Evolutionary conservation across 169 alveolate genomes (phyloP).

Genomic region (Cryptosporidium andersoni): DNA sequence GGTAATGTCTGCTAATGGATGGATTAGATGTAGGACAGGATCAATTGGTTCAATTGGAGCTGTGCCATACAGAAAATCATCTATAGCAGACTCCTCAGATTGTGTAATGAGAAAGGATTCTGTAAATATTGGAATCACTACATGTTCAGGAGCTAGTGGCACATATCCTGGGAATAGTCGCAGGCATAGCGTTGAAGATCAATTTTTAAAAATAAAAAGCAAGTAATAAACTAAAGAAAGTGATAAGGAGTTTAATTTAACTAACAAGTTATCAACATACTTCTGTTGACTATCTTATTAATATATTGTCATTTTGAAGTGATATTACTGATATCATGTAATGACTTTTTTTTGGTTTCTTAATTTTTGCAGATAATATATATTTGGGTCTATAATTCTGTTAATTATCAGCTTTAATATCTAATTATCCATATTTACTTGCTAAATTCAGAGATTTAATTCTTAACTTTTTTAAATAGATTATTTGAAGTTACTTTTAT

Average conservation of each 20-base stretch:
- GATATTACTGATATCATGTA: no score
- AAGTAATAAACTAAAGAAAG: not conserved
- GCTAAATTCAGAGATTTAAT: no score
- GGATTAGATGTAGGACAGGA: slow-evolving; percentile 30
- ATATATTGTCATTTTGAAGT: no score
- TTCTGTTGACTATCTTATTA: no score
- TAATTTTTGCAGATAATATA: no score
- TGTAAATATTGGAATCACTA: slow-evolving; percentile 39
- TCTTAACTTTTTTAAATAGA: no score
- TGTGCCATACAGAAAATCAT: slow-evolving; percentile 18
- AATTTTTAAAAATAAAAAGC: not conserved
- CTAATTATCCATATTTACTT: no score
- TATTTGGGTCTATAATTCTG: no score
- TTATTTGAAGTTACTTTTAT: no score
- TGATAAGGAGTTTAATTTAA: not conserved
- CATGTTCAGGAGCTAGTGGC: slow-evolving; percentile 71
- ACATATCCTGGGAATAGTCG: slow-evolving; percentile 67
- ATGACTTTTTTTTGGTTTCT: no score
- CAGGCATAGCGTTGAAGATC: slow-evolving; percentile 54
- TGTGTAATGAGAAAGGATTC: slow-evolving; percentile 62
- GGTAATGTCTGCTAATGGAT: slow-evolving; percentile 17
- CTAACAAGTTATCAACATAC: no score
- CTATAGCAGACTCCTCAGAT: slow-evolving; percentile 53
- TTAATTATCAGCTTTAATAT: no score
- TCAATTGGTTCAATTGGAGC: slow-evolving; percentile 38